These are phyloP conservation scores for Ensete glaucum DNA, from an alignment of 176 grass and related monocot genomes.

Conservation along the genomic window DNA sequence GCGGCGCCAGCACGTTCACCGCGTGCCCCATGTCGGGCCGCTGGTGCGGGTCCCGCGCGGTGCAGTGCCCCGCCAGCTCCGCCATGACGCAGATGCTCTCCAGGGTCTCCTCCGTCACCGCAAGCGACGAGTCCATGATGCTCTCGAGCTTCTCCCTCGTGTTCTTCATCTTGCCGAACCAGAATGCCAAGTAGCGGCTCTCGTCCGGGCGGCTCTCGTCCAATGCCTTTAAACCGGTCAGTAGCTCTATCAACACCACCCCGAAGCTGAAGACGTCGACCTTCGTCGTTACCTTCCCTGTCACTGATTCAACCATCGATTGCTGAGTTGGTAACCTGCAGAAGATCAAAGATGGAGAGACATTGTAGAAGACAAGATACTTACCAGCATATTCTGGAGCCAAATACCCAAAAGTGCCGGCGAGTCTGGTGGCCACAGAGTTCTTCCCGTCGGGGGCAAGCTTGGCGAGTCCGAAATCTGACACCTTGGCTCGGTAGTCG, in stretches of 20 bases:
- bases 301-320: constrained; percentile 33
- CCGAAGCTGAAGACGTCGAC: constrained; percentile 93
- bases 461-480: constrained; percentile 84
- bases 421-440: constrained; percentile 81
- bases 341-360: background rate
- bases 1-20: constrained; percentile 53
- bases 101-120: constrained; percentile 44
- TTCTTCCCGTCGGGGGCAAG: constrained; percentile 74
- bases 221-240: constrained; percentile 71
- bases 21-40: constrained; percentile 80
- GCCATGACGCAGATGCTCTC: constrained; percentile 55
- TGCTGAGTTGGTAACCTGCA: background rate
- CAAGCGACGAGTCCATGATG: constrained; percentile 50
- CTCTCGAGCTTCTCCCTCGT: constrained; percentile 49
- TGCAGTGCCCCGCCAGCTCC: constrained; percentile 75
- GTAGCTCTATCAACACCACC: constrained; percentile 85
- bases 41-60: constrained; percentile 58
- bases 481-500: constrained; percentile 80
- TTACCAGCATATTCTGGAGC: constrained; percentile 98
- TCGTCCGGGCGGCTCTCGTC: constrained; percentile 67
- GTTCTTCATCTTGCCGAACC: constrained; percentile 56
- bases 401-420: constrained; percentile 92
- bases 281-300: constrained; percentile 84
- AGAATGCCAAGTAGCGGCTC: constrained; percentile 57
- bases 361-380: background rate